These are phyloP conservation scores for Polytolypa hystricis DNA, from an alignment of 2,329 filamentous ascomycete species.

Conservation along the genomic window DNA sequence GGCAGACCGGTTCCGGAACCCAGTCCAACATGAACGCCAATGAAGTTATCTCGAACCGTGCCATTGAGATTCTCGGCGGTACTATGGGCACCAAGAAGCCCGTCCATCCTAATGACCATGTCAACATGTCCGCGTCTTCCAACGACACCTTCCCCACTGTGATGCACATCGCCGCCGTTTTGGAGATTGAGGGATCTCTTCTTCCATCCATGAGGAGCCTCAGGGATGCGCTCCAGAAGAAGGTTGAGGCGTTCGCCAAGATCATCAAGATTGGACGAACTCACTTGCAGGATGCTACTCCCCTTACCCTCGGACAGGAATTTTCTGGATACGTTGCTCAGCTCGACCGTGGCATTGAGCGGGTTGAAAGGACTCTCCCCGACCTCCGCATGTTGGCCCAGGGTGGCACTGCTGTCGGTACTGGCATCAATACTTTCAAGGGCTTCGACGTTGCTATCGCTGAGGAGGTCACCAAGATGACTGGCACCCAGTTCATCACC, in stretches of 20 bases:
- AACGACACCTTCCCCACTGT: conserved; percentile 99
- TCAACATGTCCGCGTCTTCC: conserved; percentile 97
- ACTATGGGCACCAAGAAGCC: conserved; percentile 95
- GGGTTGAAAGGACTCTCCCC: conserved; percentile 70
- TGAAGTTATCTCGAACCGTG: conserved; percentile 98
- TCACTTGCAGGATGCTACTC: conserved; percentile 94
- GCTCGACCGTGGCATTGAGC: conserved; percentile 79
- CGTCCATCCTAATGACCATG: conserved; percentile 98
- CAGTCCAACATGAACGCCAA: conserved; percentile 99
- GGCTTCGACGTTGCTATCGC: conserved; percentile 93
- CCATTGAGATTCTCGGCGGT: conserved; percentile 93
- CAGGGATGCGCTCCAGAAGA: conserved; percentile 71
- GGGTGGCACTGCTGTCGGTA: conserved; percentile 93
- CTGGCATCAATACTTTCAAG: conserved; percentile 92
- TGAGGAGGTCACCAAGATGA: conserved; percentile 81
- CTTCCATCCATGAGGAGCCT: conserved; percentile 74
- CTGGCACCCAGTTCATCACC: conserved; percentile 84
- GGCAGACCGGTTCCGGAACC: conserved; percentile 97
- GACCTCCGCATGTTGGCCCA: conserved; percentile 81
- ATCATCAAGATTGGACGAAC: conserved; percentile 99
- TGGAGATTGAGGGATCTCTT: conserved; percentile 80
- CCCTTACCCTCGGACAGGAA: conserved; percentile 88
- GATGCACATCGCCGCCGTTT: conserved; percentile 97
- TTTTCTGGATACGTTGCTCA: conserved; percentile 97
- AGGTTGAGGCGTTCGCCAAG: conserved; percentile 78